A percentile compares a stretch with the other conserved stretches of the same genome.
These are phyloP conservation scores for Calonectria hawksworthii DNA, from an alignment of 2,329 filamentous ascomycete genomes.

Conservation along the genomic window DNA sequence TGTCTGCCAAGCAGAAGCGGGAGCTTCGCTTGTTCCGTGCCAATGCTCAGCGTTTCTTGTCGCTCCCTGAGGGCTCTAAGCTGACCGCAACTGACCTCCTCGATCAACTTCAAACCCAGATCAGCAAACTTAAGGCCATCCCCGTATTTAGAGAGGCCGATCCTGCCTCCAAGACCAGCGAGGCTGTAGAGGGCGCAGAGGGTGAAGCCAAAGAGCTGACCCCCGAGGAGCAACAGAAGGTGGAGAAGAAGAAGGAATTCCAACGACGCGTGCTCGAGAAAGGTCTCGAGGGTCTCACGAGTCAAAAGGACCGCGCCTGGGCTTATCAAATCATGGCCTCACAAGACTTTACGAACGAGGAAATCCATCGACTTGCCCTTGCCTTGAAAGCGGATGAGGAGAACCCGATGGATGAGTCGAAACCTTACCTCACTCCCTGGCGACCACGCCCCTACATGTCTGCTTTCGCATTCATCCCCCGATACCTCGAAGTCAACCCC, in stretches of 20 bases:
- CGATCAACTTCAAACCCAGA: constrained; percentile 50
- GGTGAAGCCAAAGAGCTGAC: constrained; percentile 32
- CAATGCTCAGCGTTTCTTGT: constrained; percentile 73
- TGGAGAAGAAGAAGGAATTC: constrained; percentile 43
- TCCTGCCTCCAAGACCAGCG: constrained; percentile 28
- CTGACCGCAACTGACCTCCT: constrained; percentile 49
- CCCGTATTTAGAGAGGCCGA: constrained; percentile 49
- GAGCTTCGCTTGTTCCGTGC: constrained; percentile 80
- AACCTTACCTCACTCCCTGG: constrained; percentile 95
- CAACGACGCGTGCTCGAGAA: constrained; percentile 51
- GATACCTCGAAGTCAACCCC: constrained; percentile 98
- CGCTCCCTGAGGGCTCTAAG: constrained; percentile 50
- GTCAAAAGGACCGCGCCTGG: constrained; percentile 48
- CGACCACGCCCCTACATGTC: constrained; percentile 87
- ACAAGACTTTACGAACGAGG: constrained; percentile 58
- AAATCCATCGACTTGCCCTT: constrained; percentile 65
- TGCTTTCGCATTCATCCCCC: constrained; percentile 93
- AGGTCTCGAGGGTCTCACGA: constrained; percentile 51
- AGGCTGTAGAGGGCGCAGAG: not conserved
- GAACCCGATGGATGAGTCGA: constrained; percentile 81
- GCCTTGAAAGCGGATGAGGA: constrained; percentile 76
- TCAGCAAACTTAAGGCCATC: constrained; percentile 50
- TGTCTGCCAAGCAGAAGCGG: constrained; percentile 81
- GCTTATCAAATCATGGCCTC: constrained; percentile 51
- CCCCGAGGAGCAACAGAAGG: constrained; percentile 29